A percentile compares a stretch with the other conserved stretches of the same genome.
Conservation (phyloP, 345 rosid genomes). For the Aquilaria malaccensis region DNA sequence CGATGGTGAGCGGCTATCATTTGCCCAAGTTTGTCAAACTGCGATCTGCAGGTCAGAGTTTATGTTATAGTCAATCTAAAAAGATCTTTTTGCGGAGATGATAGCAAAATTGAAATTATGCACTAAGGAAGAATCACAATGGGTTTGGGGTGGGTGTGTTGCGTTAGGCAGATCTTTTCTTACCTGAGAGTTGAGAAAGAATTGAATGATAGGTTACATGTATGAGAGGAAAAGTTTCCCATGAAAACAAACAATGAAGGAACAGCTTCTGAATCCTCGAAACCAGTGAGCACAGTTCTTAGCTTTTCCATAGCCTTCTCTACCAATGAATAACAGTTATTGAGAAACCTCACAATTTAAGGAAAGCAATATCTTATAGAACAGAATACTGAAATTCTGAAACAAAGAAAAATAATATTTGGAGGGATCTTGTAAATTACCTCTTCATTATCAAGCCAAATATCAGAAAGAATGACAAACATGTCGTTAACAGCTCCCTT, state of each 20-base stretch:
- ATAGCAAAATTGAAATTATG: not conserved
- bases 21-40: constrained; percentile 76
- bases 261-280: constrained; percentile 66
- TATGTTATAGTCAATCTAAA: not conserved
- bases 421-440: constrained; percentile 28
- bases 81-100: not conserved
- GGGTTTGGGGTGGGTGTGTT: too few species aligned
- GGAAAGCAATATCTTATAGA: constrained; percentile 12
- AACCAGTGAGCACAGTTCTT: constrained; percentile 68
- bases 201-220: constrained; percentile 74
- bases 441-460: constrained; percentile 89
- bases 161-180: constrained; percentile 9
- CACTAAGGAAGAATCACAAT: not conserved
- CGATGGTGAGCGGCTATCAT: constrained; percentile 71
- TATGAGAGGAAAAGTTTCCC: constrained; percentile 85
- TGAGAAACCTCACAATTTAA: constrained; percentile 18
- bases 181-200: constrained; percentile 80
- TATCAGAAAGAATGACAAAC: constrained; percentile 87
- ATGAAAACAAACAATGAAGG: constrained; percentile 94
- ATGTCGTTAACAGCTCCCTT: constrained; percentile 63
- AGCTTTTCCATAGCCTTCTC: constrained; percentile 80
- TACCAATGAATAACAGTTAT: constrained; percentile 26
- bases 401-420: not conserved
- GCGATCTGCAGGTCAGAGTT: constrained; percentile 32
- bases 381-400: constrained; percentile 5